Conservation (phyloP, 345 rosid species). For the Erodium maritimum region DNA sequence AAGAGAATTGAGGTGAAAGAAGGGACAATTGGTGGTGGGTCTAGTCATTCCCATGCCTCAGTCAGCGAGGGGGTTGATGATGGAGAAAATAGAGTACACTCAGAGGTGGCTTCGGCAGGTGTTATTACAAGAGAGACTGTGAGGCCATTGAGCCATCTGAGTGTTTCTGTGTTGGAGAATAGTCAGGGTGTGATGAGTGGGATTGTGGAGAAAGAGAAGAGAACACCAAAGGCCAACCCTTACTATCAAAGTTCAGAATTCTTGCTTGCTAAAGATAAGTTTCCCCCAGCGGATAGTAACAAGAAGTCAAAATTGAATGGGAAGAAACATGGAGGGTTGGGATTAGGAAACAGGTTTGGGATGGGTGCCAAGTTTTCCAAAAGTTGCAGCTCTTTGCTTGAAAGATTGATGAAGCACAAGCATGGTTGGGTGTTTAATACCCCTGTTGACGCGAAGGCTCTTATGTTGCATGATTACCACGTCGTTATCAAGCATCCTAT, state of each 20-base stretch:
- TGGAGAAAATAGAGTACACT: conserved; percentile 44
- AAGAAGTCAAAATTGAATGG: conserved; percentile 74
- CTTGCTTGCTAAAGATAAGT: conserved; percentile 90
- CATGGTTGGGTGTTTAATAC: conserved; percentile 93
- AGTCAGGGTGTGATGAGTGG: conserved; percentile 46
- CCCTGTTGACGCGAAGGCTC: conserved; percentile 76
- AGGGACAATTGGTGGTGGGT: conserved; percentile 33
- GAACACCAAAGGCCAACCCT: conserved; percentile 97
- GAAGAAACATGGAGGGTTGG: conserved; percentile 62
- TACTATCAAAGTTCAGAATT: conserved; percentile 88
- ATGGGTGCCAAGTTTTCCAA: conserved; percentile 47
- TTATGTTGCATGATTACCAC: conserved; percentile 80
- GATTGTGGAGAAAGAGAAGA: conserved; percentile 79
- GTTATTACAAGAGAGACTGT: conserved; percentile 35
- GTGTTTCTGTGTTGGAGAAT: conserved; percentile 62
- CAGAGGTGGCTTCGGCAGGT: conserved; percentile 53
- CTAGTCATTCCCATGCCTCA: conserved; percentile 20
- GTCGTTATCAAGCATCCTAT: conserved; percentile 76
- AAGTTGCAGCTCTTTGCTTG: conserved; percentile 69
- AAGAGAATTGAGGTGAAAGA: conserved; percentile 74
- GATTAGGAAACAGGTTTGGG: conserved; percentile 43
- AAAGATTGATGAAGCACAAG: conserved; percentile 86
- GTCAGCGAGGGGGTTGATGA: conserved; percentile 31
- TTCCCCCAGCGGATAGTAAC: conserved; percentile 93
- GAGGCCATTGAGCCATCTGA: conserved; percentile 64